These are phyloP conservation scores for Actinomortierella ambigua DNA, from an alignment of 371 early-diverging fungal genomes.

Conservation along the genomic window DNA sequence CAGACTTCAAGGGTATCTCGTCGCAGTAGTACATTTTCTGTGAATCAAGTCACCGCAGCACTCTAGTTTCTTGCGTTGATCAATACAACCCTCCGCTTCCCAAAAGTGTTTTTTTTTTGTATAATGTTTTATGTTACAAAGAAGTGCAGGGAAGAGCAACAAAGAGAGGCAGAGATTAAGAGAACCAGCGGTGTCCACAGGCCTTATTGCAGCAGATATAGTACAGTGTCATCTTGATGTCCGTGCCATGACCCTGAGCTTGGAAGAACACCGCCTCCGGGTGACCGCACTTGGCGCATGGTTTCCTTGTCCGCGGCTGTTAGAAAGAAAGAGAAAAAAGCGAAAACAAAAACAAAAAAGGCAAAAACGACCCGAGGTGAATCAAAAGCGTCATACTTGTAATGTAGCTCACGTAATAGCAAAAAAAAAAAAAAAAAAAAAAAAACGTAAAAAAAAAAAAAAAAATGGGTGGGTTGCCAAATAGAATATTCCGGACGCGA, in stretches of 20 bases:
- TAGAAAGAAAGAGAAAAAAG: conserved; percentile 1
- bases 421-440: too few relatives aligned
- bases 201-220: conserved; percentile 86
- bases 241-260: conserved; percentile 57
- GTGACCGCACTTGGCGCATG: conserved; percentile 78
- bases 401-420: too few relatives aligned
- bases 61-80: too few relatives aligned
- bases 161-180: conserved; percentile 8
- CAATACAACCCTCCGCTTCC: too few relatives aligned
- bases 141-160: too few relatives aligned
- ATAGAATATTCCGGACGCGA: too few relatives aligned
- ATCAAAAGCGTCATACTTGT: too few relatives aligned
- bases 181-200: conserved; percentile 82
- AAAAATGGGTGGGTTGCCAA: too few relatives aligned
- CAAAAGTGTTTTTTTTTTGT: conserved; percentile 2
- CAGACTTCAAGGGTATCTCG: conserved; percentile 36
- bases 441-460: too few relatives aligned
- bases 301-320: conserved; percentile 70
- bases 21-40: conserved; percentile 45
- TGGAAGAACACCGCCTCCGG: conserved; percentile 92
- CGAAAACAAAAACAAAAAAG: too few relatives aligned
- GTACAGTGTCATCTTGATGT: conserved; percentile 91
- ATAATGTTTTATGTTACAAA: background rate
- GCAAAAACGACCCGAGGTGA: too few relatives aligned
- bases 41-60: too few relatives aligned